A percentile compares a stretch with the other conserved stretches of the same genome.
phyloP scores from a whole-genome alignment of 1,284 basidiomycete species.

The Naganishia liquefaciens region DNA sequence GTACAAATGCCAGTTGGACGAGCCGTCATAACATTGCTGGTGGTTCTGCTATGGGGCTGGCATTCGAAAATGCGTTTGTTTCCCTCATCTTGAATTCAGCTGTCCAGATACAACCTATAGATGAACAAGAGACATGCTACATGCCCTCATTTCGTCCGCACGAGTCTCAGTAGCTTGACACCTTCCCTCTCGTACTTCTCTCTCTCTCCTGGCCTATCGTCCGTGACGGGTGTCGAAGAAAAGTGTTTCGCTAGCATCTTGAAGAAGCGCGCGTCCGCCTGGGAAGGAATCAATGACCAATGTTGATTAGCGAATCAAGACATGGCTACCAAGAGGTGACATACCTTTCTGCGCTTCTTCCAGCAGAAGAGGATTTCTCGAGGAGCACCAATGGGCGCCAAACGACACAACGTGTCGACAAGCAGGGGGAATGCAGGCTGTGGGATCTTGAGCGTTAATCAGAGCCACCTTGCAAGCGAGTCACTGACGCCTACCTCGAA shows the following conservation, averaged over 20 bases:
- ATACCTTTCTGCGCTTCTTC: constrained; percentile 86
- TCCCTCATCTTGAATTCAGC: constrained; percentile 34
- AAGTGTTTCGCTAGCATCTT: constrained; percentile 77
- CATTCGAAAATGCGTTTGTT: constrained; percentile 41
- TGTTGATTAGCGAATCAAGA: not conserved
- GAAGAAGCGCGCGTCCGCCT: constrained; percentile 93
- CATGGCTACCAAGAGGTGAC: constrained; percentile 1
- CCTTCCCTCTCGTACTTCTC: constrained; percentile 50
- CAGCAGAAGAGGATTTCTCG: constrained; percentile 85
- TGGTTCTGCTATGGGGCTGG: constrained; percentile 43
- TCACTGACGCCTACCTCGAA: constrained; percentile 61
- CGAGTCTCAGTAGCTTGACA: constrained; percentile 46
- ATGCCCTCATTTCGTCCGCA: constrained; percentile 35
- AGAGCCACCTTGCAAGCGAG: not conserved
- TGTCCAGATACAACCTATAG: not conserved
- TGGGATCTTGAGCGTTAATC: not conserved
- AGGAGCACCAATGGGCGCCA: constrained; percentile 57
- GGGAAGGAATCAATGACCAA: constrained; percentile 7
- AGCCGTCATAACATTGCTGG: constrained; percentile 42
- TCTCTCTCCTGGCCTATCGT: constrained; percentile 47
- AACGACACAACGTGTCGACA: constrained; percentile 72
- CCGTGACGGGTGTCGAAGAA: constrained; percentile 54
- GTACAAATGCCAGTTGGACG: constrained; percentile 49
- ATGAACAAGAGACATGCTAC: not conserved
- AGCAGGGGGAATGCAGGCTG: constrained; percentile 83